These are phyloP conservation scores for Colletotrichum sp. DNA, from an alignment of 2,329 filamentous ascomycete species.

Conservation along the genomic window DNA sequence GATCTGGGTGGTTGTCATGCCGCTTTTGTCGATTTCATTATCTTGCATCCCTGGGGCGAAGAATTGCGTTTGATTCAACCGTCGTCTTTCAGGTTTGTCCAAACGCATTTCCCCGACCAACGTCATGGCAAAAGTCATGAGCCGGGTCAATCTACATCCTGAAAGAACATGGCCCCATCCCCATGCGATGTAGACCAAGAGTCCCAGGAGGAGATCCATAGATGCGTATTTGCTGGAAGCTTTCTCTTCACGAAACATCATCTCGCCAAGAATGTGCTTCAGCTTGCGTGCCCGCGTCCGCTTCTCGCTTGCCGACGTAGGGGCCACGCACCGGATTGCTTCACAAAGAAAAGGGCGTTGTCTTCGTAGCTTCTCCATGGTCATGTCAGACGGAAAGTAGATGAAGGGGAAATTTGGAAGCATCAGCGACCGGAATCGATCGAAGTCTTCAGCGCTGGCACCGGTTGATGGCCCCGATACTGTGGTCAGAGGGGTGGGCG, in stretches of 20 bases:
- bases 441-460: conserved; percentile 44
- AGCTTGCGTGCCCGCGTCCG: conserved; percentile 43
- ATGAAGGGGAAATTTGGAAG: conserved; percentile 51
- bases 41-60: neutral
- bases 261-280: conserved; percentile 29
- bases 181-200: conserved; percentile 39
- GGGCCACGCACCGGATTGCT: conserved; percentile 51
- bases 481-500: neutral
- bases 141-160: neutral
- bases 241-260: accelerated
- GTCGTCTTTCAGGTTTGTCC: accelerated
- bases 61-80: accelerated
- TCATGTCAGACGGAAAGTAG: conserved; percentile 40
- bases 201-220: conserved; percentile 57
- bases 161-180: neutral
- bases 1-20: accelerated
- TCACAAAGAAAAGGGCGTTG: conserved; percentile 56
- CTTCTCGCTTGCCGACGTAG: conserved; percentile 46
- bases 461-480: conserved; percentile 34
- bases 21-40: accelerated
- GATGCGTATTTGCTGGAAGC: accelerated
- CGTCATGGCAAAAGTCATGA: neutral
- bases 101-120: neutral
- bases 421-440: conserved; percentile 43
- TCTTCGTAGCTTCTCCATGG: conserved; percentile 41